Percentiles rank a stretch among this genome's conserved stretches.
These are phyloP conservation scores for Sistotremastrum suecicum DNA, from an alignment of 768 basidiomycete genomes.

Conservation along the genomic window DNA sequence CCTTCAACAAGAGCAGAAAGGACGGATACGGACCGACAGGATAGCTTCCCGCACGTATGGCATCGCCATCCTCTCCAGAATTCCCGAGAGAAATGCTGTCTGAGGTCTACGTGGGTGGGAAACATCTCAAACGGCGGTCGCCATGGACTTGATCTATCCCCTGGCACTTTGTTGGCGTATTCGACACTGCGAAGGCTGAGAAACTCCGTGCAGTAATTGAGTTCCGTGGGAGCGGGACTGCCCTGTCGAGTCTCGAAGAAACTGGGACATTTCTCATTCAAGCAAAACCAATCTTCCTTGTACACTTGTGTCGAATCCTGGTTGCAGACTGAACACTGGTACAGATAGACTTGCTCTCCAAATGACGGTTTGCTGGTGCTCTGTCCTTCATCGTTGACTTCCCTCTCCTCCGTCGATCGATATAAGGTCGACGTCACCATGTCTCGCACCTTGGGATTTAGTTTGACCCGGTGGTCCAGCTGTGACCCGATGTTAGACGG, in stretches of 20 bases:
- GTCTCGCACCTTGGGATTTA: too few species aligned
- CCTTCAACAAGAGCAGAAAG: background rate
- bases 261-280: conserved; percentile 37
- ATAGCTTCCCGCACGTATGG: conserved; percentile 50
- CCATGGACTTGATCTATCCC: too few species aligned
- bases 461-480: too few species aligned
- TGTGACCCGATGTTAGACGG: background rate
- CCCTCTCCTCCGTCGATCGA: too few species aligned
- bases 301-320: conserved; percentile 40
- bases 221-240: conserved; percentile 15
- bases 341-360: background rate
- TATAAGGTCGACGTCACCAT: too few species aligned
- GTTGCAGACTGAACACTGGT: conserved; percentile 29
- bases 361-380: background rate
- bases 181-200: conserved; percentile 15
- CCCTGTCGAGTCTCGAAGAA: conserved; percentile 35
- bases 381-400: background rate
- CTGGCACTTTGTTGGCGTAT: too few species aligned
- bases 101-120: too few species aligned
- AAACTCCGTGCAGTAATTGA: background rate
- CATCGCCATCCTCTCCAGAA: conserved; percentile 51
- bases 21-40: conserved; percentile 40
- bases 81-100: background rate
- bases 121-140: too few species aligned
- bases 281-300: conserved; percentile 42